Evolutionary conservation across 148 eudicot genomes (phyloP), one percentile per base, ranked within the genome.

Genomic region (Cornus florida): DNA sequence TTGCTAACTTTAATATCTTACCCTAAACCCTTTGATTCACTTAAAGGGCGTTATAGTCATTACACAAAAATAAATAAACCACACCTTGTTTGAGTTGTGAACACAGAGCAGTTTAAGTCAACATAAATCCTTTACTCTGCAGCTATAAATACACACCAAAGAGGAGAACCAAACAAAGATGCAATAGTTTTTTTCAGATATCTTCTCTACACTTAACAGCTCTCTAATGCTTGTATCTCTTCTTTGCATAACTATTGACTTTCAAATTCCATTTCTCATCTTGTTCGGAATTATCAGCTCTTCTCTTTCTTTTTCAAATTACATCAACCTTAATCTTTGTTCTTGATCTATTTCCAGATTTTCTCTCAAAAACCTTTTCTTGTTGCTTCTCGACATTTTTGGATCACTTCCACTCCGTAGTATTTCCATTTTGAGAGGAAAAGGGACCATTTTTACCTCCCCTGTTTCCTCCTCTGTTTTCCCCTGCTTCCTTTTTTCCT

Each of bases 81-180:
- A 4, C 38, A 35, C 38, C 38, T 0, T 35, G 1, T 2, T 35
- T 35, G 38, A 35, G 5, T 3, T 62, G 66, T 71, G 56, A 71
- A 71, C 73, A 41, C 14, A 38, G 48, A 35, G 56, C 2, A 48
- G 22, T 19, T 57, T 5, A 16, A 17, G 81, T 5, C 72, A 50
- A 23, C 23, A 41, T 10, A 80, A 74, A 68, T 56, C 66, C 65
- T 69, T 68, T 35, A 32, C 70, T 41, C 77, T 76, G 75, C 81
- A 73, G 56, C 81, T 83, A 86, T 84, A 86, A 83, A 78, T 86
- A 79, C 82, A 79, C 82, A 46, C 75, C 77, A 77, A 20, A 22
- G 48, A 43, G 70, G 20, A 67, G 33, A 68, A 68, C 60, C 70
- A 72, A 71, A 78, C 66, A 22, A 17, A 46, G 74, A 81, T 59